A percentile compares a stretch with the other conserved stretches of the same genome.
These are phyloP conservation scores for Collybiopsis luxurians DNA, from an alignment of 768 basidiomycete species.

Conservation along the genomic window DNA sequence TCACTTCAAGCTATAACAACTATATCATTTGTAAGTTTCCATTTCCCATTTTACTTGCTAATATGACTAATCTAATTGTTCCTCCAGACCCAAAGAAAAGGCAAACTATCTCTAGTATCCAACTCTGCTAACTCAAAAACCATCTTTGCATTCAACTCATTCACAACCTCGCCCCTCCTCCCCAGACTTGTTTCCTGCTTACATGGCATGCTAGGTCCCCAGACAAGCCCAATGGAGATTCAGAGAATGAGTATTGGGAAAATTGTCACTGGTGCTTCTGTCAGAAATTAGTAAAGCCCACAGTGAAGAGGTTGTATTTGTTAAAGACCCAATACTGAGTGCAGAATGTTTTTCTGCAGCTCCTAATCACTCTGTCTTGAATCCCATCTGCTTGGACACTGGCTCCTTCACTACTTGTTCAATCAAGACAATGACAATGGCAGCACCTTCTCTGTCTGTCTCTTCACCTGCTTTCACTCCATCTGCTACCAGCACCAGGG, in stretches of 20 bases:
- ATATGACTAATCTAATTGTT: no score
- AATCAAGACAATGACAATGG: no score
- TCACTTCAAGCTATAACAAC: background rate
- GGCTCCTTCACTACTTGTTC: no score
- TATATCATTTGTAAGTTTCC: background rate
- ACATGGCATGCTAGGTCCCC: conserved; percentile 52
- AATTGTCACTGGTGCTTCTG: conserved; percentile 47
- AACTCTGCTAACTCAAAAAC: background rate
- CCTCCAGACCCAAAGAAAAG: background rate
- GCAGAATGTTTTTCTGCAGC: conserved; percentile 15
- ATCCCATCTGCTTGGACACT: background rate
- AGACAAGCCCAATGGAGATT: conserved; percentile 70
- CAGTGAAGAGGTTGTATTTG: conserved; percentile 39
- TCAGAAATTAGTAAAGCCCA: conserved; percentile 67
- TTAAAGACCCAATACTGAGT: conserved; percentile 19
- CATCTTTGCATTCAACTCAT: conserved; percentile 20
- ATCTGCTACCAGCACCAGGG: conserved; percentile 6
- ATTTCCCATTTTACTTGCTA: background rate
- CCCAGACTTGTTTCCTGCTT: conserved; percentile 61
- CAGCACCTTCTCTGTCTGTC: background rate
- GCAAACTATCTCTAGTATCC: background rate
- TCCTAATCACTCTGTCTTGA: conserved; percentile 15
- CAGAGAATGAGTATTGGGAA: conserved; percentile 74
- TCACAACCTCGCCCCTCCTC: conserved; percentile 69
- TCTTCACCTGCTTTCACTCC: conserved; percentile 3